Evolutionary conservation across 1,284 basidiomycete species (phyloP).

Genomic region (Rhodotorula sp.): DNA sequence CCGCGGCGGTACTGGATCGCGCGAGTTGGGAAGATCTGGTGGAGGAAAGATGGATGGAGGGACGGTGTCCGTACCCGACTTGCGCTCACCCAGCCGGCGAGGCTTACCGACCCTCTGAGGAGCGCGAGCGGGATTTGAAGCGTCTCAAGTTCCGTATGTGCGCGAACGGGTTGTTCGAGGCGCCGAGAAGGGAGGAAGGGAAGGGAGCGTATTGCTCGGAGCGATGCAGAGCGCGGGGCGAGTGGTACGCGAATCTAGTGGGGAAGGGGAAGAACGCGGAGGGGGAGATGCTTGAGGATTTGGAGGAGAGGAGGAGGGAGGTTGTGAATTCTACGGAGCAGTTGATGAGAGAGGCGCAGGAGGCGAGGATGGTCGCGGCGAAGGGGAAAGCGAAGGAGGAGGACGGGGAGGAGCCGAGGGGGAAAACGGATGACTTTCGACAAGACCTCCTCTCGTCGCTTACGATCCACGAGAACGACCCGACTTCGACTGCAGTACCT

Average conservation of each 20-base stretch:
- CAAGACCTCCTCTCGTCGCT: constrained; percentile 17
- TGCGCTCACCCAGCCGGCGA: no score
- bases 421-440: not conserved
- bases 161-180: constrained; percentile 13
- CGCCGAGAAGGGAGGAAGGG: not conserved
- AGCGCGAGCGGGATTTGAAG: no score
- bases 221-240: constrained; percentile 17
- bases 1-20: no score
- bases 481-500: not conserved
- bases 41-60: no score
- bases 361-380: not conserved
- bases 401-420: not conserved
- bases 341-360: not conserved
- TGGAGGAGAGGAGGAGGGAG: constrained; percentile 20
- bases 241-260: constrained; percentile 11
- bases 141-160: constrained; percentile 2
- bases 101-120: no score
- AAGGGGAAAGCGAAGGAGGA: not conserved
- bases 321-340: constrained; percentile 6
- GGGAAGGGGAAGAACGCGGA: constrained; percentile 16
- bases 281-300: constrained; percentile 27
- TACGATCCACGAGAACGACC: constrained; percentile 20
- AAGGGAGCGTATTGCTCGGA: constrained; percentile 23
- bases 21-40: no score
- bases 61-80: no score